Evolutionary conservation across 352 stramenopile species (phyloP), one percentile per base, ranked within the genome.

Genomic region (Blastocystis sp.): DNA sequence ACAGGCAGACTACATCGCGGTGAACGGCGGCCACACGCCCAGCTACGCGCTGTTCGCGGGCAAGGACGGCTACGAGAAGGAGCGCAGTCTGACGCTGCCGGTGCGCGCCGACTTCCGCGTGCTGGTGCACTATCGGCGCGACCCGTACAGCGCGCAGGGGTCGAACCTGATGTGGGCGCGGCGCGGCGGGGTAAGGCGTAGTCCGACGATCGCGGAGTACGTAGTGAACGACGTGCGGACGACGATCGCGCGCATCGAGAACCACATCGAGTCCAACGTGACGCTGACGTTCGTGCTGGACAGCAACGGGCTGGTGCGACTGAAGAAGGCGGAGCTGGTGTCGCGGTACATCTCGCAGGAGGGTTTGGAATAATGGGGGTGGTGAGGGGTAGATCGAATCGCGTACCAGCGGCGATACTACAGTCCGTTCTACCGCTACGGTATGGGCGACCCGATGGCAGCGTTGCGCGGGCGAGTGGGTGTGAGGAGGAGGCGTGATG

Each of bases 1-100:
- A 43, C 17, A 65, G 66, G 14, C 52, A 59, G 71, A 81, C 43
- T 81, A 65, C 71, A 64, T 81, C 11, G 45, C 71, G 19, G 23
- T 7, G 4, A 81, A 81, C n/a, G 41, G 66, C 34, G 48, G 48
- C 2, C 34, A 45, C 14, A 64, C 66, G 38, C 48, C 40, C 56
- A 19, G 10, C 23, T 41, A 66, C 23, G 48, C 56, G 52, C 3
- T 81, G 2, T 81, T 81, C 28, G 28, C 48, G 17, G 71, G 23
- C 17, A 21, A n/a, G 17, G 23, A 64, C 10, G 14, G 17, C 19
- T 81, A 81, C 43, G 48, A 81, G 14, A 23, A 59, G 17, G 48
- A 64, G 17, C 41, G 48, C 10, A 45, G 48, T 3, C 66, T 81
- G 21, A 65, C 7, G 17, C 66, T 81, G 34, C 71, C 71, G 5